Conservation (phyloP, 768 basidiomycete genomes). For the Termitomyces sp. region DNA sequence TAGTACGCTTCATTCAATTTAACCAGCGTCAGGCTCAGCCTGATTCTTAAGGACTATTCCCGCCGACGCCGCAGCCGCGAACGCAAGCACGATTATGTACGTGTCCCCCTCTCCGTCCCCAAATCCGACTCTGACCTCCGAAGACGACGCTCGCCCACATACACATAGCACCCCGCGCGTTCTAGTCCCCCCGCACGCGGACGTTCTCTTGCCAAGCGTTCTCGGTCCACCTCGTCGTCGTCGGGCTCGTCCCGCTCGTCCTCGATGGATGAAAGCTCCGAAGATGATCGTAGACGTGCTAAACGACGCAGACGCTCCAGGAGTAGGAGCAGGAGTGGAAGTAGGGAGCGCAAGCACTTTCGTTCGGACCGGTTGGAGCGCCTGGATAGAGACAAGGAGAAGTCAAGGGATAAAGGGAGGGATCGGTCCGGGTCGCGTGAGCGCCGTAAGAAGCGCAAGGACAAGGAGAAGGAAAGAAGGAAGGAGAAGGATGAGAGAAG, state of each 20-base stretch:
- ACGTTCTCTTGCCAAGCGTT: neutral
- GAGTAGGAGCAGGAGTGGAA: conserved; percentile 1
- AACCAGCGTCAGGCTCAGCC: neutral
- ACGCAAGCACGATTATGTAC: conserved; percentile 11
- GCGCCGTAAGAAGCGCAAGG: conserved; percentile 12
- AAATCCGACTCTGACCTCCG: conserved; percentile 13
- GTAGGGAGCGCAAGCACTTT: neutral
- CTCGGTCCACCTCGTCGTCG: conserved; percentile 4
- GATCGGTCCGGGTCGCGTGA: conserved; percentile 12
- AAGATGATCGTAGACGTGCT: neutral
- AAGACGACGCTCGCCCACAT: conserved; percentile 6
- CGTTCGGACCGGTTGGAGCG: neutral
- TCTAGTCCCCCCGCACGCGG: neutral
- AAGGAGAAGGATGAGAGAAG: conserved; percentile 16
- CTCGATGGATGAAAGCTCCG: neutral
- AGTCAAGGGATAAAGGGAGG: conserved; percentile 6
- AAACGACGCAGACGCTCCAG: conserved; percentile 6
- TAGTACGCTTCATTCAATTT: neutral
- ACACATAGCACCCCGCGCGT: conserved; percentile 7
- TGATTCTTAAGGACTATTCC: neutral
- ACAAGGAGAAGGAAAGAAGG: conserved; percentile 9
- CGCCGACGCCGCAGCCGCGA: neutral
- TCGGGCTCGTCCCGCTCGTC: conserved; percentile 6
- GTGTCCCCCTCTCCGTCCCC: neutral
- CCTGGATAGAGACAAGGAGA: conserved; percentile 1